Conservation (phyloP, 192 early-diverging fungal species). For the Coemansia sp. region DNA sequence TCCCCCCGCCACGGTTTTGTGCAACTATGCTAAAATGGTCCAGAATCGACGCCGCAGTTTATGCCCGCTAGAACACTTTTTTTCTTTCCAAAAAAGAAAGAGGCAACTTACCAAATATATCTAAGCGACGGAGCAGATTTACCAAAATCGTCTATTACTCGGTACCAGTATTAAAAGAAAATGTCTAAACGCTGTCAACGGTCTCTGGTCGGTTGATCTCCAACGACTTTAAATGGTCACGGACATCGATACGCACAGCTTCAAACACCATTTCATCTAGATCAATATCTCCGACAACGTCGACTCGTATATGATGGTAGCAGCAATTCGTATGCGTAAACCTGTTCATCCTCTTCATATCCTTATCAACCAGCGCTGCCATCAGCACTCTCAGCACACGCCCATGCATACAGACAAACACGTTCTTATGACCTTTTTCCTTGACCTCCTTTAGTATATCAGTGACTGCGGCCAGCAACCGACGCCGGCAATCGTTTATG, state of each 20-base stretch:
- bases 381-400: conserved; percentile 53
- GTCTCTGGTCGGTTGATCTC: conserved; percentile 9
- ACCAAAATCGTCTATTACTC: background rate
- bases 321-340: conserved; percentile 48
- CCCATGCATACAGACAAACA: conserved; percentile 46
- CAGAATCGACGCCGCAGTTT: background rate
- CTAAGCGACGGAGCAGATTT: background rate
- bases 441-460: conserved; percentile 28
- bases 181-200: background rate
- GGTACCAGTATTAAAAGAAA: background rate
- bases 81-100: background rate
- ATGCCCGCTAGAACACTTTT: background rate
- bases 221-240: conserved; percentile 33
- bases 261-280: conserved; percentile 33
- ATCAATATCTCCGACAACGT: conserved; percentile 17
- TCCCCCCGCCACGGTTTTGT: conserved; percentile 11
- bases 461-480: conserved; percentile 27
- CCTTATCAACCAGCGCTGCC: conserved; percentile 43
- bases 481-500: conserved; percentile 34
- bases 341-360: conserved; percentile 37
- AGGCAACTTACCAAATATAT: background rate
- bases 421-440: conserved; percentile 16
- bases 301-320: conserved; percentile 46
- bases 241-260: conserved; percentile 34
- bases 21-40: conserved; percentile 5